Evolutionary conservation across 2,329 filamentous ascomycete species (phyloP), one percentile per base, ranked within the genome.

Genomic region (Thelonectria olida): DNA sequence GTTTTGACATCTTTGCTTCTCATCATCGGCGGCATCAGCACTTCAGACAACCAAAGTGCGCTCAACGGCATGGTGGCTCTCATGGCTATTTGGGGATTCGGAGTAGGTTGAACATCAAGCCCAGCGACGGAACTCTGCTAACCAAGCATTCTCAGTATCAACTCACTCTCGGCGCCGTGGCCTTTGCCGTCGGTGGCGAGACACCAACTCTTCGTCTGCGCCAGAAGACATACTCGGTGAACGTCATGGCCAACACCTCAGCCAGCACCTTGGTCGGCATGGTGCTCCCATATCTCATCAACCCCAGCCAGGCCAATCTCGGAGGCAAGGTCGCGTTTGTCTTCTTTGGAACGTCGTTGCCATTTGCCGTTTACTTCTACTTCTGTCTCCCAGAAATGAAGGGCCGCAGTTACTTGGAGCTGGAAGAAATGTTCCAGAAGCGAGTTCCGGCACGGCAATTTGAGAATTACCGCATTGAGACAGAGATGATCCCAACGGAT

Each of bases 1-100:
- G 51, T 61, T 10, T 68, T 73, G 65, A 70, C 67, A 13, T 53
- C 60, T 8, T 60, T 66, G 3, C 63, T 74, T 15, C 63, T 73
- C 5, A 47, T 73, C 34, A 71, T 74, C 9, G 71, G 73, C 5
- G 69, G n/a, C 8, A 56, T 56, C 25, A 56, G 54, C 15, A 56
- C 23, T 3, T 17, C 49, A n/a, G n/a, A 50, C 12, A 50, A 34
- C 13, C 44, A 56, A 9, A 23, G 3, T 22, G 34, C 54, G 2
- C 36, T 56, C 22, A 56, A 25, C 47, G 25, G n/a, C 13, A 50
- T 56, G 42, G 52, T 55, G 6, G 45, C 45, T 12, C 36, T 56
- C 6, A 56, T 56, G 36, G 45, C 44, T 2, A 56, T 56, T 23
- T 56, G 54, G 54, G 54, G 44, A 4, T 49, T 56, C 5, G 25